Conservation (phyloP, 129 eudicot species). For the Rutidosis leptorrhynchoides region DNA sequence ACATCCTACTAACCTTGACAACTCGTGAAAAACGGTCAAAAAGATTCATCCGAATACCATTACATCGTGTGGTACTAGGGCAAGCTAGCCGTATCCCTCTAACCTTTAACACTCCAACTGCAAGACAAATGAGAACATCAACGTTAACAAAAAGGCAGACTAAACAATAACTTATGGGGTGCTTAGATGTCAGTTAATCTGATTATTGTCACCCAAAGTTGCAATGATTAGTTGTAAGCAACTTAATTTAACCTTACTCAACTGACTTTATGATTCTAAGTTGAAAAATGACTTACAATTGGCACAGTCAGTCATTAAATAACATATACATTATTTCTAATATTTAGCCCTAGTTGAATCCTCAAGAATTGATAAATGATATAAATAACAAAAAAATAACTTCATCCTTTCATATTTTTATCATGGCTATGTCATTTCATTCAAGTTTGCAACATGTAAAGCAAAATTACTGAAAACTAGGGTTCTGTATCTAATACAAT, state of each 20-base stretch:
- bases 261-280: neutral
- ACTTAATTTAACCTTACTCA: neutral
- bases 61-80: conserved; percentile 42
- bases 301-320: no score
- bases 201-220: neutral
- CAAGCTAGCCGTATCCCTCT: conserved; percentile 42
- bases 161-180: neutral
- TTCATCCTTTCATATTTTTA: neutral
- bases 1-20: conserved; percentile 58
- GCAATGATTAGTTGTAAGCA: neutral
- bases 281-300: no score
- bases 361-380: neutral
- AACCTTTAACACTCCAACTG: conserved; percentile 66
- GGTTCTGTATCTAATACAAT: neutral
- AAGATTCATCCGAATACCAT: conserved; percentile 64
- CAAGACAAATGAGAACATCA: conserved; percentile 19
- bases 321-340: neutral
- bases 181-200: neutral
- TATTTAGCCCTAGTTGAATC: neutral
- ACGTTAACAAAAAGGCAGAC: neutral
- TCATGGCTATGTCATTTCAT: neutral
- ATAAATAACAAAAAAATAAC: neutral
- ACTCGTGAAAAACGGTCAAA: conserved; percentile 97
- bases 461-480: neutral
- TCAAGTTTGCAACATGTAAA: neutral